Conservation (phyloP, 305 asterid species). For the Solanum aculeatissimum region DNA sequence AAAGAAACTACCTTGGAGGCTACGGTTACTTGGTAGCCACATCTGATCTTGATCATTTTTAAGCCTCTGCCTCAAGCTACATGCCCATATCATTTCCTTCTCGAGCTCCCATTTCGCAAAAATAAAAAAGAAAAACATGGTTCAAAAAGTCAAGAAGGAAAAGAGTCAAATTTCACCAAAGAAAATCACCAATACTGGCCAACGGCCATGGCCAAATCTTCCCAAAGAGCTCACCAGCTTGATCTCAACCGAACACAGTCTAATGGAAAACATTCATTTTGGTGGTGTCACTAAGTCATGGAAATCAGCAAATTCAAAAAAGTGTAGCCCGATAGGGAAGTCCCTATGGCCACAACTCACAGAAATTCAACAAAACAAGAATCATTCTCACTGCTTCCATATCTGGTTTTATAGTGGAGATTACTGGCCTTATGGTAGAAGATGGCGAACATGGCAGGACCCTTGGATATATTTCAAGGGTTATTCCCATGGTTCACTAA, state of each 20-base stretch:
- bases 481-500: constrained; percentile 10
- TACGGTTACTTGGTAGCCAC: neutral
- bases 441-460: neutral
- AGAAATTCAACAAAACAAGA: neutral
- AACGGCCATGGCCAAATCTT: constrained; percentile 23
- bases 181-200: neutral
- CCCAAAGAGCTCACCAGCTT: constrained; percentile 8
- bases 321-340: constrained; percentile 1
- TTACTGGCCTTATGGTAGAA: neutral
- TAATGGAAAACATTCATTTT: constrained; percentile 12
- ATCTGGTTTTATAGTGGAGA: constrained; percentile 1
- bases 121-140: neutral
- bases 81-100: neutral
- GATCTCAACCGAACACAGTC: constrained; percentile 8
- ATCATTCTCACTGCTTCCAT: neutral
- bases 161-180: neutral
- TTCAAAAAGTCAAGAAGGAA: constrained; percentile 1
- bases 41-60: neutral
- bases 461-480: constrained; percentile 7
- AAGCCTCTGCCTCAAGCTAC: neutral
- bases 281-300: constrained; percentile 25
- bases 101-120: neutral
- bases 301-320: constrained; percentile 8
- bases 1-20: neutral
- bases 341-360: constrained; percentile 8